These are phyloP conservation scores for Pleurotus sapidus DNA, from an alignment of 768 basidiomycete genomes.

Conservation along the genomic window DNA sequence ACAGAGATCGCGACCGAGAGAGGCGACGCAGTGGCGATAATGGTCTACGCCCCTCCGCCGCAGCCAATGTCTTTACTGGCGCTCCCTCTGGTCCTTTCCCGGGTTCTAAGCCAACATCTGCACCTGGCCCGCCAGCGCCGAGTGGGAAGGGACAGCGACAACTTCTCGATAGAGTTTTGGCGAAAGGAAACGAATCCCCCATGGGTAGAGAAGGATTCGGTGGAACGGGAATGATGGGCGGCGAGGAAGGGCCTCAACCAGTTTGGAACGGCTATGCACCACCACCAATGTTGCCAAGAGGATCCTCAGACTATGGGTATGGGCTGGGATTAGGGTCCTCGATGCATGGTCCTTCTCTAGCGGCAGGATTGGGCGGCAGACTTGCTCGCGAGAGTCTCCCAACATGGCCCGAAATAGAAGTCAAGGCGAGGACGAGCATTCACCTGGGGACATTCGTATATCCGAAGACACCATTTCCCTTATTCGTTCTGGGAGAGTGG, in stretches of 20 bases:
- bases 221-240: not conserved
- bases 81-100: not conserved
- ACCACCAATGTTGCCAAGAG: not conserved
- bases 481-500: constrained; percentile 33
- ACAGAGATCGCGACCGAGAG: not conserved
- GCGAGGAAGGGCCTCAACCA: not conserved
- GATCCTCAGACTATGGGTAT: not conserved
- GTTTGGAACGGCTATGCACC: not conserved
- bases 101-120: not conserved
- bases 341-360: too few species aligned
- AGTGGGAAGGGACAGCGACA: not conserved
- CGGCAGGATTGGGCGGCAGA: constrained; percentile 16
- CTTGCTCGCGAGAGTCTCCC: constrained; percentile 12
- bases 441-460: constrained; percentile 58
- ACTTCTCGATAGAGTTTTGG: not conserved
- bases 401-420: constrained; percentile 19
- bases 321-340: too few species aligned
- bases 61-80: not conserved
- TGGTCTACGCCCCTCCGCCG: not conserved
- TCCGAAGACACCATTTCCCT: constrained; percentile 57
- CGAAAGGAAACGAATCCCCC: not conserved
- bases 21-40: not conserved
- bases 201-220: not conserved
- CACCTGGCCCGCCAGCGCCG: not conserved
- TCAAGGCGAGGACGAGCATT: constrained; percentile 26